These are phyloP conservation scores for Carex parvula DNA, from an alignment of 176 grass and related monocot genomes.

Conservation along the genomic window DNA sequence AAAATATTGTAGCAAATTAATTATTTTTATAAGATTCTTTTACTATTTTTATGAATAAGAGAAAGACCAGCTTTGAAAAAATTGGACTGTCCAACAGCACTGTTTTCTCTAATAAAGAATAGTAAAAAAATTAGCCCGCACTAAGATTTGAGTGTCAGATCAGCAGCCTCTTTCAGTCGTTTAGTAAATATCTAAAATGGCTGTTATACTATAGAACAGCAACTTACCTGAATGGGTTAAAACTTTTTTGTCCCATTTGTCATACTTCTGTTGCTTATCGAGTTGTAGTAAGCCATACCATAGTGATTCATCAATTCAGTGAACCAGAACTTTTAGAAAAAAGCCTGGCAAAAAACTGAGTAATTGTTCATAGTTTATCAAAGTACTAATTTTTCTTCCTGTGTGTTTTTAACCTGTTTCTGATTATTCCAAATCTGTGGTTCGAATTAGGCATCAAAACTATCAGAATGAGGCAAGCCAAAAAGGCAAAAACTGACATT, in stretches of 20 bases:
- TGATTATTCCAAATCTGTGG: background rate
- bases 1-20: slow-evolving; percentile 2
- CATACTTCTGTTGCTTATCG: background rate
- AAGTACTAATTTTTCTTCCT: background rate
- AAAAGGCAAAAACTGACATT: slow-evolving; percentile 1
- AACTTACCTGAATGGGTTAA: background rate
- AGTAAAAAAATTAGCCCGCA: background rate
- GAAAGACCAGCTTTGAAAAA: background rate
- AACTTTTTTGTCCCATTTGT: background rate
- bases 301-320: background rate
- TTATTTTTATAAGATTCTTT: background rate
- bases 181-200: background rate
- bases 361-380: background rate
- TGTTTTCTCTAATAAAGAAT: background rate
- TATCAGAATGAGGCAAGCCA: background rate
- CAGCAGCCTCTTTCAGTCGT: background rate
- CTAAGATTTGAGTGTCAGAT: background rate
- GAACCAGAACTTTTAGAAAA: background rate
- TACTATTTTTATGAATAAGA: background rate
- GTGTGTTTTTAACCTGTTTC: background rate
- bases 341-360: background rate
- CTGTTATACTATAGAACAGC: background rate
- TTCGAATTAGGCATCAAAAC: background rate
- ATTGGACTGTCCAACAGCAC: background rate
- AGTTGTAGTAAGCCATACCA: background rate